phyloP scores from a whole-genome alignment of 768 basidiomycete genomes.

The Chlorophyllum brunneum region DNA sequence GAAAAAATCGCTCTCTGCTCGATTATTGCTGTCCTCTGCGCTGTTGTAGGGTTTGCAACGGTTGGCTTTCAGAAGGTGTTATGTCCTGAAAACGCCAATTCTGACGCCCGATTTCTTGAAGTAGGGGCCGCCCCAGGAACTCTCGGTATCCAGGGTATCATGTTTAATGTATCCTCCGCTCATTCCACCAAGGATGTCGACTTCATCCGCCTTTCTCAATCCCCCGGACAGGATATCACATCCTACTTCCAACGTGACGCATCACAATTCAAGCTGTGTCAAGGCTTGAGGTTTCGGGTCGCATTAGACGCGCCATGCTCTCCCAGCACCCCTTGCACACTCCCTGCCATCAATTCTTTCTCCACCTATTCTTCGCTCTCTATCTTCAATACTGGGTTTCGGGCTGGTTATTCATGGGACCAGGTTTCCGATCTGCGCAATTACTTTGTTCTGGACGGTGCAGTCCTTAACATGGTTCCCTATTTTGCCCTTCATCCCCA shows the following conservation, averaged over 20 bases:
- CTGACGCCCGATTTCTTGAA: slow-evolving; percentile 42
- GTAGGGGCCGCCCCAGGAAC: slow-evolving; percentile 58
- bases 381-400: slow-evolving; percentile 59
- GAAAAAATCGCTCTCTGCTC: slow-evolving; percentile 95
- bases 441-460: slow-evolving; percentile 89
- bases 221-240: slow-evolving; percentile 89
- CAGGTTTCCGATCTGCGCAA: slow-evolving; percentile 70
- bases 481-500: slow-evolving; percentile 75
- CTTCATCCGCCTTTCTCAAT: slow-evolving; percentile 50
- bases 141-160: slow-evolving; percentile 71
- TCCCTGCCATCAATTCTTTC: slow-evolving; percentile 53
- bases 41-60: slow-evolving; percentile 82
- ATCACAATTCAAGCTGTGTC: slow-evolving; percentile 63
- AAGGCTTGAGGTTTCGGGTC: slow-evolving; percentile 54
- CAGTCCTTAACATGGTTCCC: slow-evolving; percentile 88
- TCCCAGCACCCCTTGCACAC: slow-evolving; percentile 55
- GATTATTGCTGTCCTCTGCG: slow-evolving; percentile 78
- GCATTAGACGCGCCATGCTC: slow-evolving; percentile 77
- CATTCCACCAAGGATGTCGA: slow-evolving; percentile 49
- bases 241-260: slow-evolving; percentile 71
- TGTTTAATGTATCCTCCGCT: slow-evolving; percentile 68
- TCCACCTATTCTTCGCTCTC: slow-evolving; percentile 58
- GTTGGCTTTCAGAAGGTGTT: slow-evolving; percentile 92
- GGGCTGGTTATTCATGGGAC: slow-evolving; percentile 89
- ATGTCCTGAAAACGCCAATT: slow-evolving; percentile 61